Conservation (phyloP, 495 filamentous ascomycete genomes). For the Penicillium salamii region DNA sequence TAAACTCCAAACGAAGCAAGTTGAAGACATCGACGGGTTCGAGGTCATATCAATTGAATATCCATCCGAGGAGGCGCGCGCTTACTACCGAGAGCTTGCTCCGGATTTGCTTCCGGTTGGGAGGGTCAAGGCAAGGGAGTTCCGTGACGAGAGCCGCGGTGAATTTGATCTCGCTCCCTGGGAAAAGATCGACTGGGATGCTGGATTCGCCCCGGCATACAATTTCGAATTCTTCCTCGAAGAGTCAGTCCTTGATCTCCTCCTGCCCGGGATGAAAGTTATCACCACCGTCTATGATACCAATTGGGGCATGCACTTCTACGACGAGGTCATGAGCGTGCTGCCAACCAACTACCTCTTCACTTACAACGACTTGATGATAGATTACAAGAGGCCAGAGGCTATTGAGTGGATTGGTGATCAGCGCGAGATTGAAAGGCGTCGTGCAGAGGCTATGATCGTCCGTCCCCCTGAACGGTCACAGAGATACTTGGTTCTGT, state of each 20-base stretch:
- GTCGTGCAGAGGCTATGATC: background rate
- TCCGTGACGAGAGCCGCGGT: slow-evolving; percentile 36
- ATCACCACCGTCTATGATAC: slow-evolving; percentile 59
- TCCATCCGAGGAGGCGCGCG: slow-evolving; percentile 33
- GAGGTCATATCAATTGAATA: slow-evolving; percentile 51
- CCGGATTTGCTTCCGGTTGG: slow-evolving; percentile 43
- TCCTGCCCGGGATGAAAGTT: slow-evolving; percentile 77
- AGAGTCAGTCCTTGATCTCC: slow-evolving; percentile 55
- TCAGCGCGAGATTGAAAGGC: slow-evolving; percentile 4
- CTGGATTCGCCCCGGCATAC: slow-evolving; percentile 20
- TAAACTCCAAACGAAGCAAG: slow-evolving; percentile 29
- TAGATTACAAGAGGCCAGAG: slow-evolving; percentile 57
- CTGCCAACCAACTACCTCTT: slow-evolving; percentile 59
- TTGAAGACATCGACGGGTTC: slow-evolving; percentile 51
- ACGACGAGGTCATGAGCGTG: slow-evolving; percentile 53
- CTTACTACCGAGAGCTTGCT: slow-evolving; percentile 42
- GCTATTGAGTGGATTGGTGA: slow-evolving; percentile 11
- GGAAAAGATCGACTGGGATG: slow-evolving; percentile 31
- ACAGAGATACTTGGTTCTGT: background rate
- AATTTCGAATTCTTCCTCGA: slow-evolving; percentile 67
- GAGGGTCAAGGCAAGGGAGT: slow-evolving; percentile 40
- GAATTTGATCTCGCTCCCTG: slow-evolving; percentile 42
- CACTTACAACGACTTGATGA: slow-evolving; percentile 71
- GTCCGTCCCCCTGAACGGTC: background rate
- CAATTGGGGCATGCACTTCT: slow-evolving; percentile 57